Evolutionary conservation across 2,329 filamentous ascomycete species (phyloP), one percentile per base, ranked within the genome.

Genomic region (Aschersonia sp.): DNA sequence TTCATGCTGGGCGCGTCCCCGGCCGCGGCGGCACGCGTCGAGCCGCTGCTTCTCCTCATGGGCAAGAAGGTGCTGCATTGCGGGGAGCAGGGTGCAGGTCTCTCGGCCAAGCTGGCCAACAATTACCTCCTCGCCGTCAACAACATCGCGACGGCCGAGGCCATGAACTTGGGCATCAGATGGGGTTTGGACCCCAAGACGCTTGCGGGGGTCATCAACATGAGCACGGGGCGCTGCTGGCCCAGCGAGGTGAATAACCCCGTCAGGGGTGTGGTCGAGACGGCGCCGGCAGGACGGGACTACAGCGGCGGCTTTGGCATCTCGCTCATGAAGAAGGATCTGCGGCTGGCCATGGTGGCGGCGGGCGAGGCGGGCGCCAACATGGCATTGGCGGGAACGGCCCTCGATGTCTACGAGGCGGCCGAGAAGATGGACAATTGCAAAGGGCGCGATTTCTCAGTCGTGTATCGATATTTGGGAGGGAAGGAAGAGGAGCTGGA

Each of bases 171-270:
- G 29, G 78, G 78, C n/a, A 71, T 80, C 45, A 68, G 65, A 50
- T 77, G 73, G 66, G 79, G 79, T 0, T 65, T 82, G 5, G 77
- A 81, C 51, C 69, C 77, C 2, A 69, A 70, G 56, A 81, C 80
- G 5, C 74, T 98, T 2, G 85, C 87, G 0, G 80, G 82, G 46
- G 80, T 98, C 65, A 87, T 98, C 69, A 97, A 96, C 62, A 84
- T 85, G 3, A 92, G 87, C 56, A 96, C 91, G 0, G 92, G 92
- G n/a, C 79, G 75, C 54, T 97, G 89, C 73, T 98, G 92, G 92
- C 89, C 91, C 1, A 92, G 84, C 58, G 89, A 96, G 67, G 72
- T 94, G 52, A 98, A 98, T 67, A 97, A 97, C 61, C 92, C 92
- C 0, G 89, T 97, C 3, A 81, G 81, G 9, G 89, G 89, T 10